Percentiles rank a stretch among this genome's conserved stretches.
phyloP scores from a whole-genome alignment of 176 grass and related monocot genomes.

The Oryza punctata region DNA sequence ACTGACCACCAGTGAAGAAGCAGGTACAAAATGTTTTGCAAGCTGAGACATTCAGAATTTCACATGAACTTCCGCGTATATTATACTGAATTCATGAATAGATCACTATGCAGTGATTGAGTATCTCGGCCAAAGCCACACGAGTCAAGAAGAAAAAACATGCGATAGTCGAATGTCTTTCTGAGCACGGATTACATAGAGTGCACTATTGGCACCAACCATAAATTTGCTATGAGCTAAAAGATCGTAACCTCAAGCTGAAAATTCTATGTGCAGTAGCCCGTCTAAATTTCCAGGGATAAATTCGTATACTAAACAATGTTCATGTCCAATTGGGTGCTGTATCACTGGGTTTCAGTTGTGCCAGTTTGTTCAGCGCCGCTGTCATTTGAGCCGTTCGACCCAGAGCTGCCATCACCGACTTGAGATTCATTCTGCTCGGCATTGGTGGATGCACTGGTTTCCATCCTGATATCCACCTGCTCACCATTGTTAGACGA shows the following conservation, averaged over 20 bases:
- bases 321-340: constrained; percentile 11
- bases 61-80: not conserved
- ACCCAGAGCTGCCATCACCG: constrained; percentile 16
- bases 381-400: constrained; percentile 19
- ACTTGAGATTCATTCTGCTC: constrained; percentile 33
- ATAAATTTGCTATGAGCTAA: constrained; percentile 35
- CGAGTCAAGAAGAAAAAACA: not conserved
- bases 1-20: not conserved
- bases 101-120: not conserved
- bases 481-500: constrained; percentile 35
- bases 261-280: constrained; percentile 48
- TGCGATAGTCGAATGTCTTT: constrained; percentile 13
- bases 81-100: constrained; percentile 13
- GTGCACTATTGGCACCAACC: constrained; percentile 11
- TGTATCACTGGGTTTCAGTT: constrained; percentile 46
- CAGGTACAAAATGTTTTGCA: not conserved
- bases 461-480: constrained; percentile 39
- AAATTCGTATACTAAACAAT: constrained; percentile 39
- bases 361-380: constrained; percentile 44
- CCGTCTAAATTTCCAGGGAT: constrained; percentile 26
- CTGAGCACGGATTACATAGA: not conserved
- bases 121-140: constrained; percentile 7
- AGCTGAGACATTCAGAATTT: constrained; percentile 10
- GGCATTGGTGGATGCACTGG: constrained; percentile 20
- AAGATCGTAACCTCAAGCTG: constrained; percentile 23